Evolutionary conservation across 2,329 filamentous ascomycete genomes (phyloP).

Genomic region (Fusarium begoniae): DNA sequence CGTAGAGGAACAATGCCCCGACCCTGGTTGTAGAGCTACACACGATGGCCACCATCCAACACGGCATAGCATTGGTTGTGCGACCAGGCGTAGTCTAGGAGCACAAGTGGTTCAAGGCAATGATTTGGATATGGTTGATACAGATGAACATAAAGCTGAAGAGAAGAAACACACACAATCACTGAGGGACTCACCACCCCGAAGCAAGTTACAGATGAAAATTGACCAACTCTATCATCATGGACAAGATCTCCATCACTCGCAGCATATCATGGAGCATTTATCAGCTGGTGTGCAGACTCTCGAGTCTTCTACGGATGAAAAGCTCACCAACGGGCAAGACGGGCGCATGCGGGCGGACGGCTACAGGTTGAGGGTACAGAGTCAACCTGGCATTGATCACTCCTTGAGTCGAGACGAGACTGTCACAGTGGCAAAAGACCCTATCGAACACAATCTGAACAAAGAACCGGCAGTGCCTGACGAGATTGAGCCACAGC

Average conservation of each 20-base stretch:
- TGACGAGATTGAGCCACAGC: neutral
- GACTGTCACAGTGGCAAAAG: conserved; percentile 1
- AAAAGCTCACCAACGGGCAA: neutral
- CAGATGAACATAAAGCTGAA: conserved; percentile 2
- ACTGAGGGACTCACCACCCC: conserved; percentile 1
- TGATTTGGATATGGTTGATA: conserved; percentile 9
- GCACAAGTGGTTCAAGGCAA: neutral
- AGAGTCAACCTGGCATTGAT: neutral
- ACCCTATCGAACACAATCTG: conserved; percentile 18
- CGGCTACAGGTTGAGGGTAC: neutral
- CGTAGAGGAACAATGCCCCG: conserved; percentile 37
- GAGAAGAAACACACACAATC: neutral
- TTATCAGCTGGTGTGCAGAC: conserved; percentile 39
- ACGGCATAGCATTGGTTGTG: conserved; percentile 48
- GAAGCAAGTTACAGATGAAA: conserved; percentile 33
- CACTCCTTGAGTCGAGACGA: conserved; percentile 28
- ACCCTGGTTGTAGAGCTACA: conserved; percentile 42
- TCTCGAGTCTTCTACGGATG: neutral
- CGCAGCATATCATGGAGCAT: conserved; percentile 49
- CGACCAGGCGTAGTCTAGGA: conserved; percentile 19
- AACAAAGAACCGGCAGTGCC: conserved; percentile 15
- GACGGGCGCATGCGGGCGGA: neutral
- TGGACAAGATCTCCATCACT: conserved; percentile 47
- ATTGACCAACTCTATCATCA: conserved; percentile 47
- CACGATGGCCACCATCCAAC: conserved; percentile 41